A percentile compares a stretch with the other conserved stretches of the same genome.
Conservation (phyloP, 331 rosid genomes). For the Rosa hybrid region DNA sequence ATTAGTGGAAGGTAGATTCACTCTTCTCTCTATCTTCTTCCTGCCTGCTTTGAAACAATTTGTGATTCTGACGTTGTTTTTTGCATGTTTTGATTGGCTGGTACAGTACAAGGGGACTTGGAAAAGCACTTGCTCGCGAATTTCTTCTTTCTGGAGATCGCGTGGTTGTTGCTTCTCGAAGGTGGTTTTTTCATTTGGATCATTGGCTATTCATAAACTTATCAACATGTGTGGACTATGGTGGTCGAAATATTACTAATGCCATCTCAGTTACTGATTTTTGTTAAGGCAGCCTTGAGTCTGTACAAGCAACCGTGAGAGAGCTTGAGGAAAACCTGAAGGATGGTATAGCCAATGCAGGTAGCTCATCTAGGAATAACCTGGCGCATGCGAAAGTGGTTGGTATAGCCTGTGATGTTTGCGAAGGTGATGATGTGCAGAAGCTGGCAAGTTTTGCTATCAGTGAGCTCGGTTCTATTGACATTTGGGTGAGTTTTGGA, state of each 20-base stretch:
- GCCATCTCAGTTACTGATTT: conserved; percentile 27
- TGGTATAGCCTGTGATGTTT: conserved; percentile 86
- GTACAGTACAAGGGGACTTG: conserved; percentile 92
- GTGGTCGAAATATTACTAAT: conserved; percentile 1
- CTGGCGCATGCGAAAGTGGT: conserved; percentile 72
- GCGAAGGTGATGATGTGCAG: conserved; percentile 69
- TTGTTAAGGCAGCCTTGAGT: conserved; percentile 68
- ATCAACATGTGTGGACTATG: background rate
- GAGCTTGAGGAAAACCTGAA: conserved; percentile 87
- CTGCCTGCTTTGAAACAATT: background rate
- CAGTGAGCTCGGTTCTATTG: conserved; percentile 66
- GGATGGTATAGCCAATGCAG: conserved; percentile 62
- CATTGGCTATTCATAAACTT: conserved; percentile 7
- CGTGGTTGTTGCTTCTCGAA: conserved; percentile 85
- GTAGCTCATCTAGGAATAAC: conserved; percentile 48
- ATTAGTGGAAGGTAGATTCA: conserved; percentile 82
- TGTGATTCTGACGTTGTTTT: background rate
- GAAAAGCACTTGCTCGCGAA: conserved; percentile 97
- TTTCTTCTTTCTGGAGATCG: conserved; percentile 93
- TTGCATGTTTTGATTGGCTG: conserved; percentile 33
- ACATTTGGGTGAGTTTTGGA: conserved; percentile 76
- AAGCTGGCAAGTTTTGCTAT: conserved; percentile 68
- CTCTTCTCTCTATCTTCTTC: background rate
- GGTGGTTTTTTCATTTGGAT: conserved; percentile 51
- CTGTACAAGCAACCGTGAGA: conserved; percentile 66